Evolutionary conservation across 805 yeast genomes (phyloP).

Genomic region (Scheffersomyces amazonensis): DNA sequence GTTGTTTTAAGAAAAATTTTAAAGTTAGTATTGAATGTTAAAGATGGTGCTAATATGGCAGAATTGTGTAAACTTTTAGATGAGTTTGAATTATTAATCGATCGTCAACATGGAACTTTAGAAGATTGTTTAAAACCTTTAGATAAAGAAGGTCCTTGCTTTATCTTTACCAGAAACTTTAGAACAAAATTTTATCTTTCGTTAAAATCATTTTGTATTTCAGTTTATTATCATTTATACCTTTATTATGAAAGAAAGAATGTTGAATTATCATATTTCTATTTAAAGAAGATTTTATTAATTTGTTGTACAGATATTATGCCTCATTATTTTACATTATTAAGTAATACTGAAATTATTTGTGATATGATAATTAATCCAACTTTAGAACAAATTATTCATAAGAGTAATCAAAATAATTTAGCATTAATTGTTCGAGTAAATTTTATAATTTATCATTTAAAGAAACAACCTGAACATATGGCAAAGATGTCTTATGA

Average conservation of each 20-base stretch:
- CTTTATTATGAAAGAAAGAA: conserved; percentile 36
- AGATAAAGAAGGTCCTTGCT: conserved; percentile 4
- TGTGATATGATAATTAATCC: conserved; percentile 40
- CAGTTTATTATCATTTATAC: conserved; percentile 42
- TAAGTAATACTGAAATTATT: conserved; percentile 27
- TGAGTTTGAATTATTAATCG: conserved; percentile 33
- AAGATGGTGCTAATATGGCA: conserved; percentile 31
- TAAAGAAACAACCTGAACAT: conserved; percentile 20
- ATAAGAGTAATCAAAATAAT: conserved; percentile 27
- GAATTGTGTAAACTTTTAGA: conserved; percentile 32
- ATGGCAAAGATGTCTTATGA: conserved; percentile 12
- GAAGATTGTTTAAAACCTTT: conserved; percentile 14
- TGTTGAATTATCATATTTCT: conserved; percentile 31
- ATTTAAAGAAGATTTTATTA: conserved; percentile 31
- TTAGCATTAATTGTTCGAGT: conserved; percentile 28
- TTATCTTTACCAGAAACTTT: conserved; percentile 11
- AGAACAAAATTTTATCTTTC: conserved; percentile 25
- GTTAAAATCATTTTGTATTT: conserved; percentile 29
- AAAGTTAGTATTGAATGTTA: conserved; percentile 37
- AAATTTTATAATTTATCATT: conserved; percentile 24
- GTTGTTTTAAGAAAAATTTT: conserved; percentile 29
- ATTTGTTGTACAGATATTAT: conserved; percentile 29
- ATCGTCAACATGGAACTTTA: conserved; percentile 25
- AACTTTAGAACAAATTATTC: conserved; percentile 25
- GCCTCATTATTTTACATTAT: conserved; percentile 32